These are phyloP conservation scores for Ustilago sp. DNA, from an alignment of 1,284 basidiomycete species.

Conservation along the genomic window DNA sequence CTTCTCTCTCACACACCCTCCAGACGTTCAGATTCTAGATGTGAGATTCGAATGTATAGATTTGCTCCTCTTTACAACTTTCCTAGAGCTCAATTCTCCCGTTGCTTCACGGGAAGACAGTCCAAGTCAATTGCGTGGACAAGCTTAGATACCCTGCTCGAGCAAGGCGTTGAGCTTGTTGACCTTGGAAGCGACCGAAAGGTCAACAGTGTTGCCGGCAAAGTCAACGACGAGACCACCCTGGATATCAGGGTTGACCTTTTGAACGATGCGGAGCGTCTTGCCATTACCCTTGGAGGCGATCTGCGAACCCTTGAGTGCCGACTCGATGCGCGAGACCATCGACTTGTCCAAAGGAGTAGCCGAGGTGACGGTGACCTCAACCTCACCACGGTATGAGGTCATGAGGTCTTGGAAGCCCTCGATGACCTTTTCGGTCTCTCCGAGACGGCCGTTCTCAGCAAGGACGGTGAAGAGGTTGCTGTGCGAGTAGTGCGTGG, in stretches of 20 bases:
- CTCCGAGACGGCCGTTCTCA: constrained; percentile 89
- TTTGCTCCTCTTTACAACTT: neutral
- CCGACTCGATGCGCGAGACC: constrained; percentile 63
- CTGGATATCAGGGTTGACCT: constrained; percentile 67
- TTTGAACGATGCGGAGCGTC: constrained; percentile 66
- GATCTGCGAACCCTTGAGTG: constrained; percentile 65
- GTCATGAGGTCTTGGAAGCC: constrained; percentile 91
- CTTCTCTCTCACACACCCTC: neutral
- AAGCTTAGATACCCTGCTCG: constrained; percentile 44
- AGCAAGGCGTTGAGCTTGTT: constrained; percentile 92
- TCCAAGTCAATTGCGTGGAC: neutral
- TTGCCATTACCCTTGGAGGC: constrained; percentile 63
- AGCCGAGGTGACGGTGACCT: constrained; percentile 84
- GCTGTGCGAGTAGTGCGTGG: constrained; percentile 19
- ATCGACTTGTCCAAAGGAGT: constrained; percentile 67
- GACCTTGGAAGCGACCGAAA: constrained; percentile 90
- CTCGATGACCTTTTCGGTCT: constrained; percentile 87
- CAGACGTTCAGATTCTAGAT: constrained; percentile 6
- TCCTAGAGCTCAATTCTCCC: neutral
- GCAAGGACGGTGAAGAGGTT: constrained; percentile 91
- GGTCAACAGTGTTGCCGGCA: constrained; percentile 96
- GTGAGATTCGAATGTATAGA: constrained; percentile 2
- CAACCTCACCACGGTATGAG: constrained; percentile 91
- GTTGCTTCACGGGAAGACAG: neutral
- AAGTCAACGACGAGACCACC: constrained; percentile 91